Percentiles rank a stretch among this genome's conserved stretches.
Evolutionary conservation across 225 moss, liverwort and hornwort species (phyloP).

Genomic region (Asterella californica): DNA sequence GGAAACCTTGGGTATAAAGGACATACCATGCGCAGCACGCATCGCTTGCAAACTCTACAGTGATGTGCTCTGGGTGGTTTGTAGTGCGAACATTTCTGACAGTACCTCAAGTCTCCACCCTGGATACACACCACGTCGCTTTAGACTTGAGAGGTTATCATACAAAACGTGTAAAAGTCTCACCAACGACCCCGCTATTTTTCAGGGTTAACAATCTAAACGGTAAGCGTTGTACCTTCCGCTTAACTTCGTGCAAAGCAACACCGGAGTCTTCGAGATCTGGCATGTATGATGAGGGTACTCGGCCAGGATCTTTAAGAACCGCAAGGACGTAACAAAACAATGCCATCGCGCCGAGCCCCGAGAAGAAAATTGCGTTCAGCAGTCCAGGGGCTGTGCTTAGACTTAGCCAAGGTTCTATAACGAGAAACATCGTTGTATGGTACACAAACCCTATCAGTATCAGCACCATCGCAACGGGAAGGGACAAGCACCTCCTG

Average conservation of each 20-base stretch:
- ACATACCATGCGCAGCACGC: slow-evolving; percentile 92
- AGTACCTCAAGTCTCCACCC: slow-evolving; percentile 90
- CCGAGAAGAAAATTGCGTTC: slow-evolving; percentile 71
- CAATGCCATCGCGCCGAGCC: slow-evolving; percentile 69
- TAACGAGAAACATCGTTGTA: slow-evolving; percentile 80
- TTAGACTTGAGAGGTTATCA: background rate
- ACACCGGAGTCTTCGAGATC: slow-evolving; percentile 74
- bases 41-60: slow-evolving; percentile 94
- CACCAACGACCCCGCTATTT: background rate
- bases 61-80: slow-evolving; percentile 98
- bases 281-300: slow-evolving; percentile 80
- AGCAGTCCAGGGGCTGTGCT: slow-evolving; percentile 68
- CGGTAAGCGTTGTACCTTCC: slow-evolving; percentile 60
- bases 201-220: background rate
- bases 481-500: slow-evolving; percentile 80
- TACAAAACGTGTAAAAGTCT: background rate
- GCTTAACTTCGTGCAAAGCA: slow-evolving; percentile 92
- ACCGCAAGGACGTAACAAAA: slow-evolving; percentile 78
- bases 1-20: slow-evolving; percentile 2
- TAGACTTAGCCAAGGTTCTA: slow-evolving; percentile 87
- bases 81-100: slow-evolving; percentile 89
- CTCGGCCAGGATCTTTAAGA: slow-evolving; percentile 74
- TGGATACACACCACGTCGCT: slow-evolving; percentile 17
- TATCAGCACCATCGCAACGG: slow-evolving; percentile 74
- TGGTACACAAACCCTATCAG: slow-evolving; percentile 83